These are phyloP conservation scores for Nicotiana benthamiana DNA, from an alignment of 257 asterid genomes.

Conservation along the genomic window DNA sequence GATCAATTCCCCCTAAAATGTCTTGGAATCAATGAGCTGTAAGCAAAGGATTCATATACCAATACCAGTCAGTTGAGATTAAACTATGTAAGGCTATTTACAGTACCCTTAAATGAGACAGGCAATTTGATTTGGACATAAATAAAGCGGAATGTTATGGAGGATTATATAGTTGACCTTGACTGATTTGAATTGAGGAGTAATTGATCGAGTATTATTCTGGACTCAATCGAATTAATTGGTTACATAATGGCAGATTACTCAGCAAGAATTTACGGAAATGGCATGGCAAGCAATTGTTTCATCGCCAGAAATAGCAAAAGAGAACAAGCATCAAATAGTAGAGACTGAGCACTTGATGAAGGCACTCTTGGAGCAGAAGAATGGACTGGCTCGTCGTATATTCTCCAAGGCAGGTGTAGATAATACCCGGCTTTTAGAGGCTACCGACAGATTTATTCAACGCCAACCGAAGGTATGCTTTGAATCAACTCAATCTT, in stretches of 20 bases:
- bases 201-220: neutral
- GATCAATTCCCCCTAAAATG: neutral
- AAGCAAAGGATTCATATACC: neutral
- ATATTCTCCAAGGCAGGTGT: constrained; percentile 77
- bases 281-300: constrained; percentile 99
- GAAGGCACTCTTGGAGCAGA: constrained; percentile 97
- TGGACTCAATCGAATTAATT: neutral
- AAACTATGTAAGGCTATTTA: neutral
- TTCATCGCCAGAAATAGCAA: constrained; percentile 83
- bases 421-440: constrained; percentile 80
- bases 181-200: neutral
- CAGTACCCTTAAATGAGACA: neutral
- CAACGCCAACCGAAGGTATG: constrained; percentile 94
- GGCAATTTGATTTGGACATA: neutral
- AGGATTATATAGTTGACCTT: neutral
- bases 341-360: constrained; percentile 99
- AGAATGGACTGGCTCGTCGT: constrained; percentile 93
- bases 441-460: constrained; percentile 78
- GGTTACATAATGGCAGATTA: constrained; percentile 42
- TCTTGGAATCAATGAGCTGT: neutral
- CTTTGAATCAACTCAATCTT: neutral
- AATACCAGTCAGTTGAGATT: neutral
- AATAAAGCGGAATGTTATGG: neutral
- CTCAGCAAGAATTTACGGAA: constrained; percentile 88
- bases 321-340: constrained; percentile 91